Conservation (phyloP, 768 basidiomycete genomes). For the Porpolomopsis calyptriformis region DNA sequence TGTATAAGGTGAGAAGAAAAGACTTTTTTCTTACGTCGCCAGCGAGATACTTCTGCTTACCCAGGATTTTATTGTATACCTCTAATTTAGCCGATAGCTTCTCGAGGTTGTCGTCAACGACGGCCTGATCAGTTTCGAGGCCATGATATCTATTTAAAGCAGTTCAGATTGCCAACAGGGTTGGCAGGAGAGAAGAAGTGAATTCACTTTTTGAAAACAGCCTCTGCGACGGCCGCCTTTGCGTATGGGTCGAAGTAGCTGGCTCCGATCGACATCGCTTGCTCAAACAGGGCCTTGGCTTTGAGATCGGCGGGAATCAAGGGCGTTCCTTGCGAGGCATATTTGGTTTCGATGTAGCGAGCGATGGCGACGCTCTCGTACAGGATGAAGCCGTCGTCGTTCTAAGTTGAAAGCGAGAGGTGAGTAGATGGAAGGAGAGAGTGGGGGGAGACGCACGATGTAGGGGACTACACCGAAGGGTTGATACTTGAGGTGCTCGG, state of each 20-base stretch:
- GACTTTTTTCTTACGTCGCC: constrained; percentile 36
- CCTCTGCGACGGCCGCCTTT: constrained; percentile 34
- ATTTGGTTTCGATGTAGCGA: constrained; percentile 49
- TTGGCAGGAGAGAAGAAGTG: background rate
- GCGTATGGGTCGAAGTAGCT: constrained; percentile 41
- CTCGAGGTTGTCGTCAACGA: constrained; percentile 18
- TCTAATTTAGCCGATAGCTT: constrained; percentile 32
- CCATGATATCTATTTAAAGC: background rate
- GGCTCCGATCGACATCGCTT: constrained; percentile 41
- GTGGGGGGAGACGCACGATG: constrained; percentile 25
- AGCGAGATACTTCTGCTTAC: constrained; percentile 44
- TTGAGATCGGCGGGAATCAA: constrained; percentile 40
- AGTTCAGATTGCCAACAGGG: constrained; percentile 5
- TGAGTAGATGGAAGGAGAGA: background rate
- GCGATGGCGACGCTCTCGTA: constrained; percentile 55
- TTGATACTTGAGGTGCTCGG: constrained; percentile 36
- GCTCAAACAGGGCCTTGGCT: constrained; percentile 32
- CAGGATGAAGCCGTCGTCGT: constrained; percentile 51
- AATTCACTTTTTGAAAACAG: constrained; percentile 39
- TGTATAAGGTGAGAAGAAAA: background rate
- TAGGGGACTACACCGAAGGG: constrained; percentile 61
- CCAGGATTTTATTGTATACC: constrained; percentile 44
- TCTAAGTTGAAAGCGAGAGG: constrained; percentile 16
- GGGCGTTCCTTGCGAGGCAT: constrained; percentile 36
- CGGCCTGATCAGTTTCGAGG: constrained; percentile 14